Evolutionary conservation across 2,329 filamentous ascomycete genomes (phyloP).

Genomic region (Lachnellula suecica): DNA sequence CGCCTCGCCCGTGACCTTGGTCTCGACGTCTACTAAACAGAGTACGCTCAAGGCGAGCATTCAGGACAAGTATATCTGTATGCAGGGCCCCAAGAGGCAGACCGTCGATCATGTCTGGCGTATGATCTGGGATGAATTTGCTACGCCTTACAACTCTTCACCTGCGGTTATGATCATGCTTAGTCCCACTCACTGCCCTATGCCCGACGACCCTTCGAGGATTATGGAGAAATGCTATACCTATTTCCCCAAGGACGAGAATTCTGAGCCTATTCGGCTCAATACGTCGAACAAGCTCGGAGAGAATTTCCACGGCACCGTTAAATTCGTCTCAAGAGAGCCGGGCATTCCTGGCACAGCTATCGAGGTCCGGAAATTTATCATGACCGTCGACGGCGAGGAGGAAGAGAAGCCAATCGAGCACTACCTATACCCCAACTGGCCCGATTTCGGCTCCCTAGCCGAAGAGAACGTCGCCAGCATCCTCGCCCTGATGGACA

Average conservation of each 20-base stretch:
- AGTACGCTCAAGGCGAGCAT: constrained; percentile 25
- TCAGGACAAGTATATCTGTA: constrained; percentile 74
- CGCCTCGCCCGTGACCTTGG: constrained; percentile 62
- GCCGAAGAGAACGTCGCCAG: constrained; percentile 63
- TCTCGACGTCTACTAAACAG: constrained; percentile 33
- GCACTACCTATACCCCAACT: constrained; percentile 83
- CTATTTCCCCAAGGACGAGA: constrained; percentile 71
- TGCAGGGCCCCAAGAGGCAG: constrained; percentile 81
- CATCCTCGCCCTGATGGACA: constrained; percentile 67
- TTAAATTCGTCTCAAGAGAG: constrained; percentile 58
- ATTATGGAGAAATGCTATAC: constrained; percentile 77
- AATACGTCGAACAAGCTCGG: constrained; percentile 65
- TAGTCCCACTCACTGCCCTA: constrained; percentile 71
- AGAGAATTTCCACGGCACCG: constrained; percentile 65
- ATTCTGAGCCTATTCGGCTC: constrained; percentile 51
- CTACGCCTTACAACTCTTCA: constrained; percentile 45
- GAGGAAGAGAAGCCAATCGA: constrained; percentile 65
- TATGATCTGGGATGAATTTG: constrained; percentile 80
- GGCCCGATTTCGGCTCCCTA: constrained; percentile 90
- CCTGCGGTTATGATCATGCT: constrained; percentile 91
- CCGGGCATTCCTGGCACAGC: constrained; percentile 54
- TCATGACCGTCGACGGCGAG: constrained; percentile 44
- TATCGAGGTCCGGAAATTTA: constrained; percentile 74
- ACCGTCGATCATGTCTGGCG: constrained; percentile 87
- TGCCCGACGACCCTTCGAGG: constrained; percentile 42